Evolutionary conservation across 805 yeast genomes (phyloP), one percentile per base, ranked within the genome.

Genomic region (Yarrowia bubula): DNA sequence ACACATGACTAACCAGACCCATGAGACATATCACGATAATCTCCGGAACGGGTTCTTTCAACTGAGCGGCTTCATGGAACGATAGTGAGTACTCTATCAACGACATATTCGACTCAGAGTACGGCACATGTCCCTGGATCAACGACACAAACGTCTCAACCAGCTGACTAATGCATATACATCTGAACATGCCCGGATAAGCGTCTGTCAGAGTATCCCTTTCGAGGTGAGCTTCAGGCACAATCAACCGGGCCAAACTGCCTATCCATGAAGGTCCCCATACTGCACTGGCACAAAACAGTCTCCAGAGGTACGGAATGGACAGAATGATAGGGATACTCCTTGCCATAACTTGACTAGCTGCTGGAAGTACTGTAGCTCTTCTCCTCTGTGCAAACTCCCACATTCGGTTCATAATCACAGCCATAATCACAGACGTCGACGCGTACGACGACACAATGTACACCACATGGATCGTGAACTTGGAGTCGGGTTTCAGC

Each of bases 81-180:
- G 90, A 89, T 14, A 88, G 73, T 4, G 93, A 87, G 70, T 85
- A 87, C 73, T 89, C 95, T 74, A 89, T 88, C 39, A 89, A 75
- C 0, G 95, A 86, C 68, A 88, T 77, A 0, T 90, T 90, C 14
- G 86, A 82, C 65, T 87, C 92, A 18, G 84, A 81, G 65, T 81
- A 79, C 8, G 90, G 88, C 31, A 76, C 74, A 47, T 77, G 77
- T 9, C 89, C 89, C 65, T 81, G 79, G 8, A 85, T 79, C 32
- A 83, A 84, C 2, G 88, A 79, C 9, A 85, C 77, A 70, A 88
- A 85, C 0, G 90, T 84, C 74, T 89, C 93, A 14, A 85, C 73
- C 62, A 86, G 85, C 71, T 86, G 86, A 70, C 85, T 84, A 28
- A 82, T 72, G 72, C 92, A 87, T 8, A 58, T 58, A 22, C 50